Percentiles rank a stretch among this genome's conserved stretches.
These are phyloP conservation scores for Amylocystis lapponica DNA, from an alignment of 768 basidiomycete genomes.

Conservation along the genomic window DNA sequence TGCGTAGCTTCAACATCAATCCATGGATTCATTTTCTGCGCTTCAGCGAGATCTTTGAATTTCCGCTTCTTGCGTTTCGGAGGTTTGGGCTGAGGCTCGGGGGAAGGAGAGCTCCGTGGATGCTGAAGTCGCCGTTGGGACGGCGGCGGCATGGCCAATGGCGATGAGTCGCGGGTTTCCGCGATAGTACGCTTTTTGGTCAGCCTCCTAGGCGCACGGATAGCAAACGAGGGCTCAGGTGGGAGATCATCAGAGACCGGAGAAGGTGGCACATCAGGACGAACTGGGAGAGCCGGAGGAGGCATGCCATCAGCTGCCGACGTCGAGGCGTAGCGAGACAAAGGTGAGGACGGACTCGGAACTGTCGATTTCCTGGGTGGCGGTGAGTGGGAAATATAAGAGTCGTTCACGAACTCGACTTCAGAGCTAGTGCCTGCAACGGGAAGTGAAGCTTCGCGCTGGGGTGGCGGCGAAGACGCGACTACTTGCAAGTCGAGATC, in stretches of 20 bases:
- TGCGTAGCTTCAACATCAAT: constrained; percentile 70
- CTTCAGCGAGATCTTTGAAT: constrained; percentile 24
- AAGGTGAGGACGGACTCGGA: background rate
- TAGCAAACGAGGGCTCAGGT: constrained; percentile 40
- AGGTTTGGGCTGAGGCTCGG: constrained; percentile 17
- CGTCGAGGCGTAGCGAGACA: too few species aligned
- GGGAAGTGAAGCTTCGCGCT: background rate
- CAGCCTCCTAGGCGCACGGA: constrained; percentile 33
- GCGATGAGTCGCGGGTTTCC: constrained; percentile 25
- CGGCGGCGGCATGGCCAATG: constrained; percentile 28
- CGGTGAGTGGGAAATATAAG: background rate
- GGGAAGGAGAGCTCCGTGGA: constrained; percentile 5
- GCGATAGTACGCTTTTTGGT: constrained; percentile 20
- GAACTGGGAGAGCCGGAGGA: constrained; percentile 32
- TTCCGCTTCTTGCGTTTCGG: constrained; percentile 22
- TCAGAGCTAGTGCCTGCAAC: background rate
- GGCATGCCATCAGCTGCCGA: constrained; percentile 25
- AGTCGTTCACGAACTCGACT: background rate
- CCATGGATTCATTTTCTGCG: constrained; percentile 38
- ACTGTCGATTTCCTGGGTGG: too few species aligned
- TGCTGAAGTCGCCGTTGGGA: constrained; percentile 24
- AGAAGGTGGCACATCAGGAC: constrained; percentile 11
- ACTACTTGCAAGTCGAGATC: constrained; percentile 38
- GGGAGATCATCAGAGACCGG: constrained; percentile 13
- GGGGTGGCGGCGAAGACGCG: constrained; percentile 40